A percentile compares a stretch with the other conserved stretches of the same genome.
Evolutionary conservation across 2,329 filamentous ascomycete genomes (phyloP).

Genomic region (Blastomyces emzantsi): DNA sequence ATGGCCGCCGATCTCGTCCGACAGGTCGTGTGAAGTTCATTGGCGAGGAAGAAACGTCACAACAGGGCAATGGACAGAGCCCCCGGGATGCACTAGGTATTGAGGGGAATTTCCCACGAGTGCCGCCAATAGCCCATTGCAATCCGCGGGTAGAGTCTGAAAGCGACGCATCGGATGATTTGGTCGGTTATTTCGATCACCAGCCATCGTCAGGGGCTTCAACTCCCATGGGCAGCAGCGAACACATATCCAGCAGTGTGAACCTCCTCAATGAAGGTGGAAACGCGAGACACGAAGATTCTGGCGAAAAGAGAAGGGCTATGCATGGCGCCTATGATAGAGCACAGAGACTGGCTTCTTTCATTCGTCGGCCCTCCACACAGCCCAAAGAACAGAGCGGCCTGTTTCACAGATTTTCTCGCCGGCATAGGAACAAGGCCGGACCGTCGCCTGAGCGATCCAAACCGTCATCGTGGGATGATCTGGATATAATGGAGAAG

Average conservation of each 20-base stretch:
- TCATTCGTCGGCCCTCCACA: conserved; percentile 26
- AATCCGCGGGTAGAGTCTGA: not conserved
- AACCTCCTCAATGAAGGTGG: conserved; percentile 11
- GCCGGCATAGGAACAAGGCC: not conserved
- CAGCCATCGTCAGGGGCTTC: not conserved
- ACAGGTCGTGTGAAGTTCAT: conserved; percentile 11
- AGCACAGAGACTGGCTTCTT: conserved; percentile 28
- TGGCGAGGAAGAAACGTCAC: not conserved
- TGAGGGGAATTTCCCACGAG: not conserved
- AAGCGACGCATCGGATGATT: not conserved
- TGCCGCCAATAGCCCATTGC: not conserved
- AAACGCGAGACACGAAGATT: conserved; percentile 16
- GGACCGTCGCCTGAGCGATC: not conserved
- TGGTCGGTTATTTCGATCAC: not conserved
- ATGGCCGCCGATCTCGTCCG: not conserved
- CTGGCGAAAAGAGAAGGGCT: conserved; percentile 29
- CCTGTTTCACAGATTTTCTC: not conserved
- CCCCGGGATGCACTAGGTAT: not conserved
- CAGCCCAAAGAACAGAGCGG: conserved; percentile 19
- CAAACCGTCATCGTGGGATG: not conserved
- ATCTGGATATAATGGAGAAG: conserved; percentile 4
- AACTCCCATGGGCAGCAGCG: not conserved
- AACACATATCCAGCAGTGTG: conserved; percentile 7
- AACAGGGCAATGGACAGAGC: conserved; percentile 5
- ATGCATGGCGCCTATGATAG: conserved; percentile 29